Evolutionary conservation across 2,329 filamentous ascomycete genomes (phyloP), one percentile per base, ranked within the genome.

Genomic region (Clathrospora elynae): DNA sequence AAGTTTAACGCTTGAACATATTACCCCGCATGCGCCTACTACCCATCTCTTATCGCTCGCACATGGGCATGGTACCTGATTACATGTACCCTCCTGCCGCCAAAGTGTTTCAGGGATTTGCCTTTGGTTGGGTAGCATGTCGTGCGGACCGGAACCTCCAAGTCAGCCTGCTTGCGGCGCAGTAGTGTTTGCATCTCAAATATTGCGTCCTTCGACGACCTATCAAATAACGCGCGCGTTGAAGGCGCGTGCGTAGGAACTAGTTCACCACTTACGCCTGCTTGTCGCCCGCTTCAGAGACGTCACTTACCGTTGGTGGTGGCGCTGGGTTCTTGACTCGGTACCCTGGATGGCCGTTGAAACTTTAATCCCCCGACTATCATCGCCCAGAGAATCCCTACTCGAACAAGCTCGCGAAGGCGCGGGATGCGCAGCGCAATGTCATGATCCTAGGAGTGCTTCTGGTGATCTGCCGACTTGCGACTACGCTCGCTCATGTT

Each of bases 201-300:
- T 24, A 32, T 32, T 35, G 32, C 33, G 34, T 40, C 20, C 35
- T 35, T 44, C 37, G 34, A 48, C 22, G 35, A 32, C 45, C 40
- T 49, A 51, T 61, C 51, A 44, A 41, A 47, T 55, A 49, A 51
- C 35, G 54, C 54, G 52, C 56, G 42, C 56, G 25, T 51, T 44
- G 36, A 46, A 23, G 47, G 56, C 58, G 54, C 58, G 46, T 57
- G 46, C 43, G 46, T 55, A 49, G 46, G 20, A 33, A 35, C 29
- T 13, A 25, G 23, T 24, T 52, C 38, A 35, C 47, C 45, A 41
- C 41, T 38, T 39, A 39, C 22, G 26, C 18, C 37, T 31, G 17
- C 29, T 13, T 30, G 30, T 35, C 13, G 28, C 17, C 34, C 33
- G 37, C 46, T 40, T 44, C 24, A 34, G 24, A 24, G 22, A 49